Conservation (phyloP, 148 eudicot species). For the Camellia granthamiana region DNA sequence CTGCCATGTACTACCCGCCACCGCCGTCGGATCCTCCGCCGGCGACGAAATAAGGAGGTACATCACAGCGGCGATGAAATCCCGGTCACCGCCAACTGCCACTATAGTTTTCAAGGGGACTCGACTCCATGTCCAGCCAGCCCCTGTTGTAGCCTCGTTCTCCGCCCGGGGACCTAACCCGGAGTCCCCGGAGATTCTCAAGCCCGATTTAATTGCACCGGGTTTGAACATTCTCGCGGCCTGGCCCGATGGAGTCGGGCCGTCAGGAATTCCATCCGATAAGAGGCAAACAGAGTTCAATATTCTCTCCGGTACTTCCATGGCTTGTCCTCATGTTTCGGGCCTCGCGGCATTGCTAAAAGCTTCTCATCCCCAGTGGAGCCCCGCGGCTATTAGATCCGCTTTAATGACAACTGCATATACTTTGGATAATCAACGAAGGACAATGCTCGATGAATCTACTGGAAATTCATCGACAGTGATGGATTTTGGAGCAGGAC, state of each 20-base stretch:
- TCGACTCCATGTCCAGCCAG: conserved; percentile 61
- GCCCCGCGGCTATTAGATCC: conserved; percentile 80
- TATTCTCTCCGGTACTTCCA: conserved; percentile 85
- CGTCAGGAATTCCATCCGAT: conserved; percentile 62
- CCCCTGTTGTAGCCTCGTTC: conserved; percentile 87
- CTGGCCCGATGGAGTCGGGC: conserved; percentile 77
- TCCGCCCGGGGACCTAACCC: conserved; percentile 95
- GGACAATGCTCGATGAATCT: conserved; percentile 65
- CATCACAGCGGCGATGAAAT: conserved; percentile 30
- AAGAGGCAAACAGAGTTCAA: conserved; percentile 70
- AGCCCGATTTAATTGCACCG: conserved; percentile 89
- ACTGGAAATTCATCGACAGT: conserved; percentile 65
- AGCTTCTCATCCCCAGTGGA: conserved; percentile 93
- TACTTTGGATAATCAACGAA: conserved; percentile 47
- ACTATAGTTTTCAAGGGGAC: conserved; percentile 74
- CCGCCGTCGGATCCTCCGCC: conserved; percentile 58
- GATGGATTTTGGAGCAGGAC: conserved; percentile 93
- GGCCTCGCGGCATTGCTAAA: conserved; percentile 78
- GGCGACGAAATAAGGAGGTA: conserved; percentile 75
- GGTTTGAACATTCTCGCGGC: conserved; percentile 86
- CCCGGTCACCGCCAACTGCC: conserved; percentile 41
- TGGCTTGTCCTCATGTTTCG: conserved; percentile 97
- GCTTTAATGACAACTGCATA: conserved; percentile 89
- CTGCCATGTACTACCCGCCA: conserved; percentile 84
- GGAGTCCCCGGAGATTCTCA: conserved; percentile 71